phyloP scores from a whole-genome alignment of 352 stramenopile genomes.

The Globisporangium megalacanthum region DNA sequence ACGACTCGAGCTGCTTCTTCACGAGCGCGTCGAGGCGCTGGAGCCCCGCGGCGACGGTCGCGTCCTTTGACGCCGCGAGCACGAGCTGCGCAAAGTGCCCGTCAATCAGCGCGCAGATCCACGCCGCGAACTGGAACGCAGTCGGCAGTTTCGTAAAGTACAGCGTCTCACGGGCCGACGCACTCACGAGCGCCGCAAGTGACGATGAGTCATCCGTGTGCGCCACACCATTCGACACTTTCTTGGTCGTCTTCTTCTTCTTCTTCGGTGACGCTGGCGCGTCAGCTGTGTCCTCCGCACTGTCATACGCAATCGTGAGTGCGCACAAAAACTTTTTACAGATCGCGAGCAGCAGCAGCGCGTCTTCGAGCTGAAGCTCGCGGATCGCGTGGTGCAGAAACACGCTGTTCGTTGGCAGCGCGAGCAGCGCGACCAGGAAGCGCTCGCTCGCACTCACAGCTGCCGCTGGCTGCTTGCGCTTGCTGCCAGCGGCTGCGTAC shows the following conservation, averaged over 20 bases:
- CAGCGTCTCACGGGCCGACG: too few species aligned
- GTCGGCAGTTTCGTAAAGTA: constrained; percentile 22
- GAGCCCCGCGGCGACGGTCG: constrained; percentile 30
- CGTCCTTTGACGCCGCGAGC: constrained; percentile 46
- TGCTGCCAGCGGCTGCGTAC: constrained; percentile 23
- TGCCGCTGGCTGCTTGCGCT: constrained; percentile 25
- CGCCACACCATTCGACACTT: too few species aligned
- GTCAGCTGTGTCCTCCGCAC: neutral
- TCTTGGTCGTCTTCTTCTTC: too few species aligned
- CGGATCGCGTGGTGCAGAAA: constrained; percentile 78
- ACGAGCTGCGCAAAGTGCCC: constrained; percentile 65
- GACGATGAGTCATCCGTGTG: too few species aligned
- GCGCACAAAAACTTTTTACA: constrained; percentile 68
- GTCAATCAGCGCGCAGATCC: constrained; percentile 73
- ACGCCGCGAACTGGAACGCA: constrained; percentile 47
- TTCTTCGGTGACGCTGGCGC: constrained; percentile 16
- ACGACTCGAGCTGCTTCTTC: constrained; percentile 41
- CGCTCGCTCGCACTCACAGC: constrained; percentile 31
- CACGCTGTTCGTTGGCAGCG: constrained; percentile 57
- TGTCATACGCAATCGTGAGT: constrained; percentile 17
- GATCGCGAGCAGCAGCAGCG: constrained; percentile 57
- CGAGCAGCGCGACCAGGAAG: constrained; percentile 50
- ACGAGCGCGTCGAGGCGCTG: constrained; percentile 52
- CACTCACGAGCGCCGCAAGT: too few species aligned
- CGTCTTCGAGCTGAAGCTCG: constrained; percentile 59